Percentiles rank a stretch among this genome's conserved stretches.
These are phyloP conservation scores for Rhodotorula sp. DNA, from an alignment of 1,284 basidiomycete species.

Conservation along the genomic window DNA sequence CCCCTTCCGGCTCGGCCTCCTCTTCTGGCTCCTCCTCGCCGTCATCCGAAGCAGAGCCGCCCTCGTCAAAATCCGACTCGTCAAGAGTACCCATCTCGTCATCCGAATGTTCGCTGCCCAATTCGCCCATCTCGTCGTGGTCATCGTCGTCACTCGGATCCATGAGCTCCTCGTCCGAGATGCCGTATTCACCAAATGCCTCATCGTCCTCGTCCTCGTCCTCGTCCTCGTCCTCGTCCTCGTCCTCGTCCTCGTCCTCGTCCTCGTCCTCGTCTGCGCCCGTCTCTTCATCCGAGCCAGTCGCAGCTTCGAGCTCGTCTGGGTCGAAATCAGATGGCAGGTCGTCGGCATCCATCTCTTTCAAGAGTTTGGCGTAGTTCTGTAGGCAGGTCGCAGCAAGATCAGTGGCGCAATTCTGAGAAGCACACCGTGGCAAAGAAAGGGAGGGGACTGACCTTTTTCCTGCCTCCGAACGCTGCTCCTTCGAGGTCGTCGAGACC, in stretches of 20 bases:
- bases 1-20: constrained; percentile 35
- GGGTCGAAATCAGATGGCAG: constrained; percentile 24
- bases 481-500: constrained; percentile 58
- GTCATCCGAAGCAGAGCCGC: neutral
- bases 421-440: neutral
- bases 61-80: constrained; percentile 20
- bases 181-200: constrained; percentile 16
- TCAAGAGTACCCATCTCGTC: constrained; percentile 8
- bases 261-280: neutral
- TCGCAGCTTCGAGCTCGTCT: constrained; percentile 43
- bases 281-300: constrained; percentile 13
- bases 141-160: constrained; percentile 32
- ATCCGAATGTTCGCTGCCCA: constrained; percentile 11
- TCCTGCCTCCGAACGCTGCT: constrained; percentile 46
- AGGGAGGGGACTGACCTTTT: constrained; percentile 35
- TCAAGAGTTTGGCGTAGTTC: constrained; percentile 29
- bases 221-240: constrained; percentile 3
- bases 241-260: constrained; percentile 7
- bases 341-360: constrained; percentile 45
- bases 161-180: constrained; percentile 25
- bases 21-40: constrained; percentile 35
- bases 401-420: neutral
- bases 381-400: constrained; percentile 3
- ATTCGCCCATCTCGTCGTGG: constrained; percentile 26
- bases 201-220: constrained; percentile 11